phyloP scores from a whole-genome alignment of 306 rosid genomes.

The Oxytropis ochrocephala region DNA sequence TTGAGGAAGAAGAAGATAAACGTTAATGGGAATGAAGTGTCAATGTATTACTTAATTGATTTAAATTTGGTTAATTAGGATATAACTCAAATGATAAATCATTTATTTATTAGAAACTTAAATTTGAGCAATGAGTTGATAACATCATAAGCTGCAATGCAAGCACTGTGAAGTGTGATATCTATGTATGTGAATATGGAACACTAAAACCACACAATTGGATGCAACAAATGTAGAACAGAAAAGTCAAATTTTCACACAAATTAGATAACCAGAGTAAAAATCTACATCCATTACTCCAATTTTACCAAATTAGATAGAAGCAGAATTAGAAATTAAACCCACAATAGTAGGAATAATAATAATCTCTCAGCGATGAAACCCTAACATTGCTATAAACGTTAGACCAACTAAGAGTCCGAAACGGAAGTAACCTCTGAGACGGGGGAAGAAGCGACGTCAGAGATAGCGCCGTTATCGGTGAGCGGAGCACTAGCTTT shows the following conservation, averaged over 20 bases:
- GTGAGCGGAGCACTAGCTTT: background rate
- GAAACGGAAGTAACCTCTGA: conserved; percentile 16
- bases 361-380: background rate
- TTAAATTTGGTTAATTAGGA: no score
- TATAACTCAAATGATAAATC: no score
- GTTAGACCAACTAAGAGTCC: conserved; percentile 26
- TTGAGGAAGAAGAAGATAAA: no score
- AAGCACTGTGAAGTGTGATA: no score
- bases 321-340: background rate
- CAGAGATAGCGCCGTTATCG: no score
- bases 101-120: no score
- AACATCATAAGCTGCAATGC: no score
- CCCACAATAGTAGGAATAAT: background rate
- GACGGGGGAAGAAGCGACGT: background rate
- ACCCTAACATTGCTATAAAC: conserved; percentile 25
- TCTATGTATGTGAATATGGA: no score
- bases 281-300: conserved; percentile 1
- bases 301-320: background rate
- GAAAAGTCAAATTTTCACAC: background rate
- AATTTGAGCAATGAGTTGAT: no score
- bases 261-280: background rate
- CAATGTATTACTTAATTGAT: no score
- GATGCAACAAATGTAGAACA: background rate
- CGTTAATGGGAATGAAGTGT: no score
- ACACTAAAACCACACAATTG: background rate